These are phyloP conservation scores for Aspergillus tamarii DNA, from an alignment of 2,329 filamentous ascomycete species.

Conservation along the genomic window DNA sequence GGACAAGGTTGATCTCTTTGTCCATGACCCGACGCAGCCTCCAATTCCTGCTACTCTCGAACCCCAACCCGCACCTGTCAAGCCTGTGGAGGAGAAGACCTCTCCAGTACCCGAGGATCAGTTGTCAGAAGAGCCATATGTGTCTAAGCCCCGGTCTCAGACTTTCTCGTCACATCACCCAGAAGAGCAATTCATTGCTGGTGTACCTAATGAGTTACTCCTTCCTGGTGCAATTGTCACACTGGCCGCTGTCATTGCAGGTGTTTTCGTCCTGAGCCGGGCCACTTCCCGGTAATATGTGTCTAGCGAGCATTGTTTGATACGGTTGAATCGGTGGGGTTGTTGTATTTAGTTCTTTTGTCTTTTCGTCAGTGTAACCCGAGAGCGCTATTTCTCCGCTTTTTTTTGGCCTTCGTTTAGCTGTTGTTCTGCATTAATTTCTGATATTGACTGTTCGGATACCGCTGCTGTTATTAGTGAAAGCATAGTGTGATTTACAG, in stretches of 20 bases:
- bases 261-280: conserved; percentile 86
- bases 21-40: conserved; percentile 90
- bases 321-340: background rate
- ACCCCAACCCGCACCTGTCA: conserved; percentile 57
- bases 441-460: conserved; percentile 26
- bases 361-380: conserved; percentile 3
- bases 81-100: conserved; percentile 51
- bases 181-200: conserved; percentile 80
- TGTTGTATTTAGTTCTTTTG: conserved; percentile 6
- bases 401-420: background rate
- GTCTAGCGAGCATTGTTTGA: background rate
- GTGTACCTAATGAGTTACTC: conserved; percentile 90
- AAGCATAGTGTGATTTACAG: conserved; percentile 12
- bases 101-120: conserved; percentile 55
- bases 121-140: conserved; percentile 47
- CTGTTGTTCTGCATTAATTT: conserved; percentile 7
- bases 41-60: conserved; percentile 69
- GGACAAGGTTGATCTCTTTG: conserved; percentile 96
- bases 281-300: conserved; percentile 52
- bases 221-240: conserved; percentile 93
- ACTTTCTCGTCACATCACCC: conserved; percentile 54
- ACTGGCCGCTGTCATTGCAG: conserved; percentile 90
- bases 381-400: conserved; percentile 2
- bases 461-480: conserved; percentile 27
- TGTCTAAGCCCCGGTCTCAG: conserved; percentile 48